Base-by-base conservation (phyloP, 208 protist genomes). In the Crithidia bombi region DNA sequence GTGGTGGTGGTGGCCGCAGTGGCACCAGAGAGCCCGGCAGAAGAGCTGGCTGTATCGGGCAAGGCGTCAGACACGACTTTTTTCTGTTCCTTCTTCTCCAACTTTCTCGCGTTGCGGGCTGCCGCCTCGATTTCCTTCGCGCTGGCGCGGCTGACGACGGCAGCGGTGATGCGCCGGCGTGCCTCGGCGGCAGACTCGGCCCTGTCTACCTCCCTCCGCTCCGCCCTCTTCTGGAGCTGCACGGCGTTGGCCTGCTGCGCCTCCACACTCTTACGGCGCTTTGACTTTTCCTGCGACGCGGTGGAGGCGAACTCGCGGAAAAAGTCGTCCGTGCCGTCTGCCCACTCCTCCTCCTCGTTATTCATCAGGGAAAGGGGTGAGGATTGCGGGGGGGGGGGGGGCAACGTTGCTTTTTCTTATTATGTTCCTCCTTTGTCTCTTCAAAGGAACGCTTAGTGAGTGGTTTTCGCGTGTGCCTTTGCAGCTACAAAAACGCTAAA, bases 291-390 rank as follows among this genome's bases (percentile, higher is more conserved):
- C 7, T 51, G 39, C 3, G 66, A 62, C 3, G 66, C 64, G 21
- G 71, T 63, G 10, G 65, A 72, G 0, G 73, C 56, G 61, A 94
- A 89, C 56, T 88, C 85, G 6, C 44, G 55, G 54, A 94, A 94
- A 59, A 94, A 94, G 43, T 71, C 79, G 41, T 70, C 78, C 5
- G 79, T 84, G 12, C 74, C 81, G 26, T 94, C 86, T 3, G 75
- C 83, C 78, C 75, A 91, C 68, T 91, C 86, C 52, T 72, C 78
- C 21, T 46, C 51, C 36, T 44, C 59, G 30, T 47, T 30, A 5
- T 56, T 63, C 33, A 57, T 69, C 49, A 15, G n/a, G n/a, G n/a
- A n/a, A n/a, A n/a, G n/a, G n/a, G n/a, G n/a, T n/a, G n/a, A n/a
- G n/a, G n/a, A n/a, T n/a, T n/a, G n/a, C n/a, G n/a, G n/a, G n/a